phyloP scores from a whole-genome alignment of 179 eudicot species.

The Beta macrorhiza region DNA sequence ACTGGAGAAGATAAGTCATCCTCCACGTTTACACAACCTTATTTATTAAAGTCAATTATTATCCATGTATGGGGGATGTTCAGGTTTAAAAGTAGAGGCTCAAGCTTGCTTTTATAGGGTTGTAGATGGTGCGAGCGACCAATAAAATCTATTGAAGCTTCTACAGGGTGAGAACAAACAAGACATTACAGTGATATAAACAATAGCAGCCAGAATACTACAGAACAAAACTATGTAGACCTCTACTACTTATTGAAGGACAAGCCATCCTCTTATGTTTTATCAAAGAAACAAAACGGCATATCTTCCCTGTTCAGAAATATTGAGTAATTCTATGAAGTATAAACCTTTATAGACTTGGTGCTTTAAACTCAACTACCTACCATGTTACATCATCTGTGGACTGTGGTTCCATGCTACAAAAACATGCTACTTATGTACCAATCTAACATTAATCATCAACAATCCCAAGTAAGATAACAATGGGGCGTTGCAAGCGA shows the following conservation, averaged over 20 bases:
- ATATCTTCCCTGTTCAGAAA: neutral
- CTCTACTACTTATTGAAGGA: neutral
- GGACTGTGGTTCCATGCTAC: neutral
- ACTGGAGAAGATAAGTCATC: too few relatives aligned
- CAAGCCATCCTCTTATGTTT: neutral
- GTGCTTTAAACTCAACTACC: neutral
- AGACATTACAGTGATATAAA: too few relatives aligned
- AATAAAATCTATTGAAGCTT: too few relatives aligned
- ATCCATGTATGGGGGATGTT: too few relatives aligned
- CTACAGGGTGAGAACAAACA: too few relatives aligned
- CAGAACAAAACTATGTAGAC: neutral
- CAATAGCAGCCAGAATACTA: neutral
- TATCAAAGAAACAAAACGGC: neutral
- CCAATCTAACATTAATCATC: constrained; percentile 6
- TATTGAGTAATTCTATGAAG: neutral
- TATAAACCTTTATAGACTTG: neutral
- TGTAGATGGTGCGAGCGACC: too few relatives aligned
- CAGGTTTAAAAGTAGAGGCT: too few relatives aligned
- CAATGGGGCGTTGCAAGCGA: neutral
- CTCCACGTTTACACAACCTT: too few relatives aligned
- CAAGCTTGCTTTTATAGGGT: too few relatives aligned
- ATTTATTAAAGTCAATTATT: too few relatives aligned
- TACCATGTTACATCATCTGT: constrained; percentile 6
- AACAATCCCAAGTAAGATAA: neutral
- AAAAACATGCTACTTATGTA: constrained; percentile 8